These are phyloP conservation scores for Diaporthe citriasiana DNA, from an alignment of 2,329 filamentous ascomycete genomes.

Conservation along the genomic window DNA sequence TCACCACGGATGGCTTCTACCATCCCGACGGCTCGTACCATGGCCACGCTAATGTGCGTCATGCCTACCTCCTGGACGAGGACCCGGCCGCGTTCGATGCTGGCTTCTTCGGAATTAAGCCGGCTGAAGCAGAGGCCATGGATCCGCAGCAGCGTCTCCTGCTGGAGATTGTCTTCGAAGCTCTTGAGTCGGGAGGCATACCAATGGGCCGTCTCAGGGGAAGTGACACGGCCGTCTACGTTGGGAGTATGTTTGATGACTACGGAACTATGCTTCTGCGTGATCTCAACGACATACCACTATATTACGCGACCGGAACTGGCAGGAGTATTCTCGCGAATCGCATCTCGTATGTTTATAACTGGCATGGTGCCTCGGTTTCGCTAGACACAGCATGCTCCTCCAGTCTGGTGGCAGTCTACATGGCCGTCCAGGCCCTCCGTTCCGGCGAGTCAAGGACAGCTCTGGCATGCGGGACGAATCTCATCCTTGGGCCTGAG, in stretches of 20 bases:
- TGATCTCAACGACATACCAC: background rate
- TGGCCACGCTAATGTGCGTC: constrained; percentile 47
- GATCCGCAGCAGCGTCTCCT: constrained; percentile 31
- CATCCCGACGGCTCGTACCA: constrained; percentile 48
- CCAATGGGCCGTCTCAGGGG: constrained; percentile 35
- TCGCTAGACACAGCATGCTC: constrained; percentile 61
- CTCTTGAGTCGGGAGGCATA: constrained; percentile 43
- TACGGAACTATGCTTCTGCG: constrained; percentile 42
- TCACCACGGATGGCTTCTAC: constrained; percentile 46
- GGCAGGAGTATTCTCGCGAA: background rate
- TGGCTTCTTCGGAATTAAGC: constrained; percentile 48
- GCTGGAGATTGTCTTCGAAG: constrained; percentile 46
- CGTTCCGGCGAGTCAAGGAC: constrained; percentile 47
- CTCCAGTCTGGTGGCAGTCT: constrained; percentile 54
- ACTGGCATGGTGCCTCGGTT: constrained; percentile 55
- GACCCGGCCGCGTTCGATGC: constrained; percentile 41
- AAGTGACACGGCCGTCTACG: constrained; percentile 49
- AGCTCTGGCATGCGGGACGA: constrained; percentile 52
- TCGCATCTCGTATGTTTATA: constrained; percentile 50
- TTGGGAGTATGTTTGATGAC: constrained; percentile 47
- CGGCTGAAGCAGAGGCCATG: constrained; percentile 41
- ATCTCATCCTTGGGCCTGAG: constrained; percentile 51
- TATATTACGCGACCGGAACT: background rate
- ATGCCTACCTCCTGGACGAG: constrained; percentile 44
- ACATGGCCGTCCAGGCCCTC: constrained; percentile 54